These are phyloP conservation scores for Rhytidiadelphus loreus DNA, from an alignment of 225 moss, liverwort and hornwort genomes.

Conservation along the genomic window DNA sequence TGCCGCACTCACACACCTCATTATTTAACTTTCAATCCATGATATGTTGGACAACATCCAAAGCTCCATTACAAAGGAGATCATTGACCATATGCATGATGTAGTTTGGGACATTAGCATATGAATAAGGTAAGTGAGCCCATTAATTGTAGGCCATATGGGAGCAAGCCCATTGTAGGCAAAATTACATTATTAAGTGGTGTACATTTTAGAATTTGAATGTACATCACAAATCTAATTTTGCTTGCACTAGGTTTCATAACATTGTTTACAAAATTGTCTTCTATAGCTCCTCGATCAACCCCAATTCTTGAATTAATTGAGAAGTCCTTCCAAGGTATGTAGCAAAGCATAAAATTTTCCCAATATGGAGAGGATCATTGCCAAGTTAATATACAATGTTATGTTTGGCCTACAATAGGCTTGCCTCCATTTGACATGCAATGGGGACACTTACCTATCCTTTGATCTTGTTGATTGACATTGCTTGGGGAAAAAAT, in stretches of 20 bases:
- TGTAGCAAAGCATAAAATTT: neutral
- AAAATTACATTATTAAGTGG: neutral
- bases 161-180: fast-evolving
- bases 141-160: fast-evolving
- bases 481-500: fast-evolving
- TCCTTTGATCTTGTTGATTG: fast-evolving
- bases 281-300: fast-evolving
- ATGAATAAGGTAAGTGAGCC: neutral
- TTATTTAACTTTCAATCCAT: neutral
- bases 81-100: fast-evolving
- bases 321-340: neutral
- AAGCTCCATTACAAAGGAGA: neutral
- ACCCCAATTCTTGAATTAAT: neutral
- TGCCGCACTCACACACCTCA: neutral
- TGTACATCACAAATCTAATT: neutral
- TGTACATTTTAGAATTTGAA: no score
- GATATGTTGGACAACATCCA: neutral
- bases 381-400: fast-evolving
- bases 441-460: neutral
- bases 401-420: neutral
- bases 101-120: no score
- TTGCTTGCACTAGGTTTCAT: fast-evolving
- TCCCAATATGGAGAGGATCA: fast-evolving
- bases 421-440: no score
- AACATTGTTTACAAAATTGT: neutral